Base-by-base conservation (phyloP, 768 basidiomycete genomes). In the Mycena pura region DNA sequence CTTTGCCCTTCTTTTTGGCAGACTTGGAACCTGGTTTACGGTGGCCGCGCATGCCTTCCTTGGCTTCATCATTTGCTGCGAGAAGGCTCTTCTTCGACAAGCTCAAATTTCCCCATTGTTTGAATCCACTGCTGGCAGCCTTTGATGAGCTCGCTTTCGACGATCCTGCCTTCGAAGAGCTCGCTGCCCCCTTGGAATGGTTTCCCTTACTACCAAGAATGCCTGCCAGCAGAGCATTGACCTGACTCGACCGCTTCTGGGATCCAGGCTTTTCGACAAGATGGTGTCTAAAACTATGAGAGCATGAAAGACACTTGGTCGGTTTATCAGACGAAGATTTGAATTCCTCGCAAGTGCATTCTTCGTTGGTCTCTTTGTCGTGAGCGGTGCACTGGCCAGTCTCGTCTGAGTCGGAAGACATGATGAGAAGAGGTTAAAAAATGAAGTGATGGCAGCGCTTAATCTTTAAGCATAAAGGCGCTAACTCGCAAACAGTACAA, bases 321-420 rank as follows among this genome's bases (percentile, higher is more conserved):
- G 34, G 45, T 13, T 14, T 6, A 3, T 39, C 36, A 13, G 36
- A 6, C 5, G 45, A 38, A 11, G 40, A 38, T 1, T 1, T 13
- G 22, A 41, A 58, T 1, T 40, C 13, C 6, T 13, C 2, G 24
- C 57, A 58, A 15, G 48, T 22, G 15, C 57, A 58, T 13, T 58
- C 57, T 13, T 58, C 15, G 3, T 32, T 6, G 0, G 38, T 22
- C 1, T 31, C 2, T 10, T 32, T 43, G 29, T 50, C 40, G 22
- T 41, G 39, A 13, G 57, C 57, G 2, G 19, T 49, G 40, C 57
- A 58, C 17, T 58, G 47, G 3, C 57, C 57, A 10, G 48, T 41
- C n/a, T n/a, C n/a, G 14, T 3, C 6, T 5, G 57, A 25, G 14
- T 21, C 22, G 5, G 45, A 25, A 11, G 46, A 34, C 29, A 17